phyloP scores from a whole-genome alignment of 768 basidiomycete genomes.

The Chalciporus chontae region DNA sequence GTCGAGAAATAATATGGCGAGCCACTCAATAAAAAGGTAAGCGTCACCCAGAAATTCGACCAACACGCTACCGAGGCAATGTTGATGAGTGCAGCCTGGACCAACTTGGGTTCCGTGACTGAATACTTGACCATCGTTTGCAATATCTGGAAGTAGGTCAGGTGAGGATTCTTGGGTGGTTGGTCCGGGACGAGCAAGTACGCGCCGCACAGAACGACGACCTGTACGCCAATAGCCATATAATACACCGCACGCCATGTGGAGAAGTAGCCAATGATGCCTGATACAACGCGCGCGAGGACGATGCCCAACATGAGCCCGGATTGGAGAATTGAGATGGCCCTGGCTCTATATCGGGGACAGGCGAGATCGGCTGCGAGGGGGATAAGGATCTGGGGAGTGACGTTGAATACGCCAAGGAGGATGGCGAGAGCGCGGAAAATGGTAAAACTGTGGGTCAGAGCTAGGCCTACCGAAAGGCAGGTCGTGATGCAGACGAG shows the following conservation, averaged over 20 bases:
- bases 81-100: constrained; percentile 31
- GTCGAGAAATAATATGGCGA: constrained; percentile 38
- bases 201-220: constrained; percentile 24
- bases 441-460: constrained; percentile 30
- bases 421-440: constrained; percentile 36
- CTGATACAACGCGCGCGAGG: constrained; percentile 32
- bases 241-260: constrained; percentile 42
- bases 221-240: constrained; percentile 36
- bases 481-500: constrained; percentile 32
- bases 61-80: constrained; percentile 30
- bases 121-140: constrained; percentile 38
- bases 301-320: constrained; percentile 29
- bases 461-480: constrained; percentile 40
- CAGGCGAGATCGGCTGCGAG: constrained; percentile 44
- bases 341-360: constrained; percentile 17
- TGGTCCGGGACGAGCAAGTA: constrained; percentile 40
- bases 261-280: constrained; percentile 40
- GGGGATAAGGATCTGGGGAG: constrained; percentile 39
- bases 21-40: constrained; percentile 45
- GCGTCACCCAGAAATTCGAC: constrained; percentile 37
- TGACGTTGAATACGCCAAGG: constrained; percentile 38
- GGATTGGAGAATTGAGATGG: constrained; percentile 33
- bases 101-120: constrained; percentile 40
- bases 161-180: constrained; percentile 35
- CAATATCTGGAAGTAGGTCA: constrained; percentile 35